phyloP scores from a whole-genome alignment of 75 land plant species.

The Pinus taeda region DNA sequence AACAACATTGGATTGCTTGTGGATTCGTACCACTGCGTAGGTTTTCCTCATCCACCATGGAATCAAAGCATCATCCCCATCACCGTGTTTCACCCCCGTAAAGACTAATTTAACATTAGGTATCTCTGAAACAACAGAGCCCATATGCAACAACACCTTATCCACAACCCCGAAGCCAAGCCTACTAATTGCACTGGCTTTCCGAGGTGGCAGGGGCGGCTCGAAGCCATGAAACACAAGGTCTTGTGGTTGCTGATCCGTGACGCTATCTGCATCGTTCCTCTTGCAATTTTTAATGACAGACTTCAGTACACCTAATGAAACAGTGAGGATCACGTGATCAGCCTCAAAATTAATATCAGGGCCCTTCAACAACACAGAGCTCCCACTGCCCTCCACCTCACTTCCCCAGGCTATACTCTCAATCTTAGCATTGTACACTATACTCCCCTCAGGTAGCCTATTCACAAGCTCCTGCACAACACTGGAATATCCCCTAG shows the following conservation, averaged over 20 bases:
- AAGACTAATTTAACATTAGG: constrained; percentile 16
- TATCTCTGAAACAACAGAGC: background rate
- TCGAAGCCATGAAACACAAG: constrained; percentile 10
- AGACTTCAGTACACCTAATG: constrained; percentile 26
- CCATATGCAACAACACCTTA: constrained; percentile 20
- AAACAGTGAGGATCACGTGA: constrained; percentile 34
- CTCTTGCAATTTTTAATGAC: constrained; percentile 2
- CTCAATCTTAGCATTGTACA: constrained; percentile 21
- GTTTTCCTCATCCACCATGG: constrained; percentile 28
- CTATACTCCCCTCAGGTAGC: constrained; percentile 18
- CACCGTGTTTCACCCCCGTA: background rate
- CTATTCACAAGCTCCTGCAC: constrained; percentile 20
- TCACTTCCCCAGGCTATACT: constrained; percentile 15
- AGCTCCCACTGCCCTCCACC: background rate
- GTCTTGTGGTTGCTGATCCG: background rate
- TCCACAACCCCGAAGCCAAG: constrained; percentile 42
- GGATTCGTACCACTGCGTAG: constrained; percentile 19
- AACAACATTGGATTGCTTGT: constrained; percentile 18
- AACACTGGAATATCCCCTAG: constrained; percentile 22
- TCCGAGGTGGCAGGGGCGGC: constrained; percentile 24
- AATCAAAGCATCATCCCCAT: background rate
- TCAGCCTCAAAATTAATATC: constrained; percentile 17
- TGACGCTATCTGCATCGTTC: constrained; percentile 2
- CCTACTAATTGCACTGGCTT: constrained; percentile 20
- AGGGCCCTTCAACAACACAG: background rate